Base-by-base conservation (phyloP, 805 yeast species). In the Kodamaea restingae region DNA sequence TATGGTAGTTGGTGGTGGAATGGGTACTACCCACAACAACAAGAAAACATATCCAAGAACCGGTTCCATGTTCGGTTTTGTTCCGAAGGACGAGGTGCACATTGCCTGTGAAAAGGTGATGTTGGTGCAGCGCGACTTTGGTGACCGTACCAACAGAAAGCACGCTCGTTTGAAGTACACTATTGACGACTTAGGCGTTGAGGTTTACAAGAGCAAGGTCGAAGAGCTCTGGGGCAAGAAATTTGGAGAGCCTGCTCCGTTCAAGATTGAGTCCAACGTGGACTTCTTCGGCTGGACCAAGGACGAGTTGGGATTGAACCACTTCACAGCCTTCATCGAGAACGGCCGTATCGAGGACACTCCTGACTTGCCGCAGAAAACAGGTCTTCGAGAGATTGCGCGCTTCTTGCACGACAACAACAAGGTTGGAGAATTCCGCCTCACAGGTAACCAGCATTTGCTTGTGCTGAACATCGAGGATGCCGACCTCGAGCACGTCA, bases 111-210 rank as follows among this genome's bases (percentile, higher is more conserved):
- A 91, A 64, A 86, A 86, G 71, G 75, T 91, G 50, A 83, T 91
- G 93, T 69, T 88, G 49, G 90, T 91, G 29, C 98, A 91, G 73
- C 80, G 97, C 63, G 98, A 91, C 61, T 66, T 76, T 56, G 98
- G 98, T 69, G 96, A 90, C 65, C 84, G 98, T 70, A 78, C 80
- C 57, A 88, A 91, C 73, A 86, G 98, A 75, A 91, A 91, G 67
- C 97, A 91, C 57, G 98, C 98, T 32, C 83, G 98, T 69, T 80
- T 91, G 70, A 91, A 91, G 82, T 91, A 91, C 65, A 91, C 98
- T 22, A 79, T 91, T 54, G 98, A 91, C 67, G 95, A 87, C 55
- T 67, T 91, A 77, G 91, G 95, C n/a, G 83, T 84, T 38, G 95
- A 84, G 6, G 84, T 73, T 18, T 91, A 81, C 76, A 83, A 81